Evolutionary conservation across 495 filamentous ascomycete species (phyloP), one percentile per base, ranked within the genome.

Genomic region (Aeminium ludgeri): DNA sequence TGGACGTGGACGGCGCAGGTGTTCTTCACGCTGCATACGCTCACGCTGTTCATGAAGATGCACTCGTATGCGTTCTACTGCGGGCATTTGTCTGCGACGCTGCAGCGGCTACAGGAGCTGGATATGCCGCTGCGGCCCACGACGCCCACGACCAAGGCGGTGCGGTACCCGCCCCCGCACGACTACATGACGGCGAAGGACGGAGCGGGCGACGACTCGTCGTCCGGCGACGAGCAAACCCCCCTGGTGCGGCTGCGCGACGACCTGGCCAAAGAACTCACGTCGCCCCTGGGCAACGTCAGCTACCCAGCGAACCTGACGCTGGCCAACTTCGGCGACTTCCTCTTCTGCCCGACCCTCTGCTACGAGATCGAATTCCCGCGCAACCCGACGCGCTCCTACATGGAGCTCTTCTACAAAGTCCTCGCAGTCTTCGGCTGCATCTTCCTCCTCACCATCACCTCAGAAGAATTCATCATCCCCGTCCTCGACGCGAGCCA

Each of bases 351-450:
- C 51, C 89, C 89, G 8, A 97, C 89, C 1, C 69, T 97, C 20
- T 97, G 89, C 64, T 97, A 97, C 59, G 89, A 97, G 60, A 67
- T 97, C 30, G 91, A 95, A 51, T 97, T 96, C 62, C 89, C 89
- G 2, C 77, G 89, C 19, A 87, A 73, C 30, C 60, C 66, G 3
- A 63, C 65, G 6, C 73, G 81, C 20, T 68, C 78, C 46, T 94
- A 83, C 82, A 65, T 70, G n/a, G 78, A 87, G 46, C 69, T 97
- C 23, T 71, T 78, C 25, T 80, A 73, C 56, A 96, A 96, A 61
- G 69, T 80, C 20, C 65, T 80, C n/a, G 89, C 89, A 25, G 76
- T 87, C 10, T 95, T 95, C 59, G 89, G 89, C 15, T 94, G 87
- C 56, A 91, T 97, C 52, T 97, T 95, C 63, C 71, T 97, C 8